Percentiles rank a stretch among this genome's conserved stretches.
Evolutionary conservation across 208 protist genomes (phyloP).

Genomic region (Leishmania major): DNA sequence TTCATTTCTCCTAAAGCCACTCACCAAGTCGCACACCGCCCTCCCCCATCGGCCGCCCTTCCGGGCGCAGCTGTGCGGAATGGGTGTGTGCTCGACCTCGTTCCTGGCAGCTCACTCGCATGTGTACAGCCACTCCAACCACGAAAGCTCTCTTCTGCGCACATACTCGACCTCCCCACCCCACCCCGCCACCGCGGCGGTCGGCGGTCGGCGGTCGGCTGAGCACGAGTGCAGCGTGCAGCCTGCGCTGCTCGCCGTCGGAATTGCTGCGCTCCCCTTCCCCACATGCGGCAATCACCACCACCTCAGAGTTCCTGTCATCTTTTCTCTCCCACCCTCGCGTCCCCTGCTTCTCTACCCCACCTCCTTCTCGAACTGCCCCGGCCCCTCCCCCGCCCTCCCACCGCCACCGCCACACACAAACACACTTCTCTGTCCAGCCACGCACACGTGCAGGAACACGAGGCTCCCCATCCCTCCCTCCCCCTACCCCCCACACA

Average conservation of each 20-base stretch:
- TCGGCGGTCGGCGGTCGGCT: background rate
- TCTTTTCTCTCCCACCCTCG: background rate
- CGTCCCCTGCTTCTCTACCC: background rate
- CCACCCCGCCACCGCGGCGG: background rate
- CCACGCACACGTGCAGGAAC: background rate
- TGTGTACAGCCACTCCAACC: background rate
- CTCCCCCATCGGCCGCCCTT: background rate
- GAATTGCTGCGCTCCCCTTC: background rate
- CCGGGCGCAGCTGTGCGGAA: background rate
- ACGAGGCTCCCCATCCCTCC: background rate
- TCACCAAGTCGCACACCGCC: background rate
- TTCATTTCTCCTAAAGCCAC: background rate
- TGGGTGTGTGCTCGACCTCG: background rate
- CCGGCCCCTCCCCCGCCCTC: too few species aligned
- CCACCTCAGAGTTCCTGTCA: background rate
- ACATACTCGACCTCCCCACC: background rate
- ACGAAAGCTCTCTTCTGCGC: background rate
- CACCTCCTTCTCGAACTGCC: background rate
- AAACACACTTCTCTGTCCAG: background rate
- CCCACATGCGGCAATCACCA: background rate
- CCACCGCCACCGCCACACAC: too few species aligned
- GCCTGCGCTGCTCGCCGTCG: background rate
- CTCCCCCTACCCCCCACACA: background rate
- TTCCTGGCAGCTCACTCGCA: background rate
- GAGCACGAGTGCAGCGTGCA: background rate